phyloP scores from a whole-genome alignment of 2,329 filamentous ascomycete genomes.

The Paramyrothecium sp. region DNA sequence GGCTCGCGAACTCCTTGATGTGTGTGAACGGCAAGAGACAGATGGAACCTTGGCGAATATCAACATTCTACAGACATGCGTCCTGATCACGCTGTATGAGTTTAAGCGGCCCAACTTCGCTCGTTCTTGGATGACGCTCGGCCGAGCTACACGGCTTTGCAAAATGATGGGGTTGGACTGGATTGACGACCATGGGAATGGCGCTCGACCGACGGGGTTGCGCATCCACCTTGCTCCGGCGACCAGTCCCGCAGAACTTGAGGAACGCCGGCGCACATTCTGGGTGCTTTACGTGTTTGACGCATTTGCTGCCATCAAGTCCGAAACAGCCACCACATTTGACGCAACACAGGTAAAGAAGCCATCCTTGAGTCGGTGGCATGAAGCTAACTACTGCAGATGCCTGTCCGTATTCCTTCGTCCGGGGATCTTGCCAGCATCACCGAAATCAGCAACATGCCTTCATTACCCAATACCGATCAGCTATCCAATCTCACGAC shows the following conservation, averaged over 20 bases:
- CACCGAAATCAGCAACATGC: conserved; percentile 1
- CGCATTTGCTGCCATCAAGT: conserved; percentile 1
- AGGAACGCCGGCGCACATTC: neutral
- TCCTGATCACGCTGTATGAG: conserved; percentile 6
- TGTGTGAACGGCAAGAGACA: conserved; percentile 7
- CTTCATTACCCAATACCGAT: conserved; percentile 1
- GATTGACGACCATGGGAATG: neutral
- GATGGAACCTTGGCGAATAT: conserved; percentile 4
- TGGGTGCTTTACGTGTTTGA: neutral
- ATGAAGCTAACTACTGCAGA: too few species aligned
- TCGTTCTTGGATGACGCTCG: conserved; percentile 6
- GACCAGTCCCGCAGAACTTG: neutral
- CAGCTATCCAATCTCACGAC: neutral
- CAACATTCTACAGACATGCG: conserved; percentile 4
- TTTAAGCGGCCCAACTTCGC: conserved; percentile 8
- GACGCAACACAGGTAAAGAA: neutral
- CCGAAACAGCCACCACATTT: neutral
- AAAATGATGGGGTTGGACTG: conserved; percentile 8
- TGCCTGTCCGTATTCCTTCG: neutral
- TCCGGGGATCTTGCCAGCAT: neutral
- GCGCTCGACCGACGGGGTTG: neutral
- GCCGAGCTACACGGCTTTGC: conserved; percentile 4
- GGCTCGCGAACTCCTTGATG: conserved; percentile 3
- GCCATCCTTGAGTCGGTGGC: too few species aligned
- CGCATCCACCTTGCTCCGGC: neutral